phyloP scores from a whole-genome alignment of 2,329 filamentous ascomycete genomes.

The Paracoccidioides lutzii region DNA sequence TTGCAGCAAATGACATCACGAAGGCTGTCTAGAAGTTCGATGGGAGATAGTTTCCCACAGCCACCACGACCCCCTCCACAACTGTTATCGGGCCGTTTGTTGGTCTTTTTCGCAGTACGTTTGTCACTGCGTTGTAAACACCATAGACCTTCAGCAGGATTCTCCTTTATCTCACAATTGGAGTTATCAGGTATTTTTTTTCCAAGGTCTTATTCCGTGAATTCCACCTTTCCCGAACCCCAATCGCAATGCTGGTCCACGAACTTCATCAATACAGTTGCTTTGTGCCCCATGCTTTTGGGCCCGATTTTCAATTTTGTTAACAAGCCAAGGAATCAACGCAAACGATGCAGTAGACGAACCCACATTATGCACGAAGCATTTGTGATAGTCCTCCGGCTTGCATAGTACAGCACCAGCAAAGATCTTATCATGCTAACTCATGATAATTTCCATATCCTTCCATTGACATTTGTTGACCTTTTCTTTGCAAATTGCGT shows the following conservation, averaged over 20 bases:
- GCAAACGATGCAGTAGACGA: conserved; percentile 21
- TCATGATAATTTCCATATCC: conserved; percentile 29
- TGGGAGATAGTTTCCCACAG: not conserved
- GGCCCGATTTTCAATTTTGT: conserved; percentile 18
- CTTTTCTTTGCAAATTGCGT: conserved; percentile 24
- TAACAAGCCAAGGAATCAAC: conserved; percentile 10
- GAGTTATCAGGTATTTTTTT: conserved; percentile 16
- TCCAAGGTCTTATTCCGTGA: conserved; percentile 25
- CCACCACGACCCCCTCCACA: not conserved
- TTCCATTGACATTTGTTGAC: conserved; percentile 22
- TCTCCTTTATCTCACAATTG: no score
- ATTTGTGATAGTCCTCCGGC: conserved; percentile 24
- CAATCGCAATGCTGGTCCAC: conserved; percentile 20
- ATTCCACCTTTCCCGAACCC: conserved; percentile 13
- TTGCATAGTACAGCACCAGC: conserved; percentile 22
- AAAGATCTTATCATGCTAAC: conserved; percentile 25
- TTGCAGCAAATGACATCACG: conserved; percentile 26
- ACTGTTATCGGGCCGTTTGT: not conserved
- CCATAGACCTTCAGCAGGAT: no score
- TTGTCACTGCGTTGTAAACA: not conserved
- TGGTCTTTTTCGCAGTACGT: not conserved
- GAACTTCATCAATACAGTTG: conserved; percentile 28
- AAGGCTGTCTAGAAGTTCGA: conserved; percentile 22
- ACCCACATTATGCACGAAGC: conserved; percentile 30
- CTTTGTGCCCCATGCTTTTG: conserved; percentile 20